These are phyloP conservation scores for Backusella liffmaniae DNA, from an alignment of 192 early-diverging fungal species.

Conservation along the genomic window DNA sequence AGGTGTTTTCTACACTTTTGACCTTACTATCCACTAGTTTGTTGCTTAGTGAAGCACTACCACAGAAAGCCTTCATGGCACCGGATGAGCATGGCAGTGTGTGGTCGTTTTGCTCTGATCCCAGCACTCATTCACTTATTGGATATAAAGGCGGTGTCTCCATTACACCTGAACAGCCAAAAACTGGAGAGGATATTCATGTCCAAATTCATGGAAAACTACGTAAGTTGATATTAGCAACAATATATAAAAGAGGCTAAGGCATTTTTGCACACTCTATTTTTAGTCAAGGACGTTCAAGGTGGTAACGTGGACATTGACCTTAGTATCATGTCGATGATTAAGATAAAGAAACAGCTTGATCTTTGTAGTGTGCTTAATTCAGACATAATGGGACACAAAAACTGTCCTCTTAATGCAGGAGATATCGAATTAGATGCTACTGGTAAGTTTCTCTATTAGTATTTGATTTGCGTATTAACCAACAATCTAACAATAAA, in stretches of 20 bases:
- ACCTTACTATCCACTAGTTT: neutral
- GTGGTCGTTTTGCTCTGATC: conserved; percentile 37
- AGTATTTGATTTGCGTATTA: neutral
- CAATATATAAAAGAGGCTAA: too few species aligned
- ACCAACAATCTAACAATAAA: neutral
- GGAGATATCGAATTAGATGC: conserved; percentile 33
- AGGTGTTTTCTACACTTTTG: neutral
- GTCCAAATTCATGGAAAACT: conserved; percentile 31
- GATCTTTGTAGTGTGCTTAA: conserved; percentile 29
- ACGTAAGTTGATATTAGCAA: conserved; percentile 8
- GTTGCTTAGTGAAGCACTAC: neutral
- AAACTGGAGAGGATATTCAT: conserved; percentile 31
- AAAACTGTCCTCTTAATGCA: conserved; percentile 22
- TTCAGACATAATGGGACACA: conserved; percentile 33
- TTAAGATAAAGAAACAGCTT: conserved; percentile 37
- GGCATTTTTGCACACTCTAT: neutral
- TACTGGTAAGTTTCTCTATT: conserved; percentile 11
- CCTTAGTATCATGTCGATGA: conserved; percentile 33
- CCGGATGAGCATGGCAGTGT: conserved; percentile 33
- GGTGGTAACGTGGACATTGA: conserved; percentile 30
- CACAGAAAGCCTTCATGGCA: conserved; percentile 22
- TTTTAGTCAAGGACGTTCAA: conserved; percentile 26
- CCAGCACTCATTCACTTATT: conserved; percentile 27
- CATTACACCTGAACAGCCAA: conserved; percentile 29
- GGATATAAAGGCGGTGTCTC: conserved; percentile 37